Base-by-base conservation (phyloP, 1,284 basidiomycete genomes). In the Sanghuangporus weigelae region DNA sequence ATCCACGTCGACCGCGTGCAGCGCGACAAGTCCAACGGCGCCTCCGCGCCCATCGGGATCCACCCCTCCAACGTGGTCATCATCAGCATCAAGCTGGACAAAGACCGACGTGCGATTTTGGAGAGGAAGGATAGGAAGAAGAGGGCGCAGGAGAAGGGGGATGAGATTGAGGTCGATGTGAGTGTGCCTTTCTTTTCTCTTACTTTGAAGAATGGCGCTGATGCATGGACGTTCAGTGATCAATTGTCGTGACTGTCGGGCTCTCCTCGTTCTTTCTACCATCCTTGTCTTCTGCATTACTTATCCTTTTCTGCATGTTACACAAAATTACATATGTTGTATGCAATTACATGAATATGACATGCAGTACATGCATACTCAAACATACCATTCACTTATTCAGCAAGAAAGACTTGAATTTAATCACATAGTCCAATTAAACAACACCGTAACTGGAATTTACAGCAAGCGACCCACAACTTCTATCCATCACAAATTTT, bases 61-160 rank as follows among this genome's bases (percentile, higher is more conserved):
- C 91, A 96, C 84, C 96, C 97, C 67, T 95, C 92, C 81, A 99
- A 98, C 78, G 95, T 98, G 65, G 93, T 98, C 71, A 95, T 99
- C 76, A 89, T 89, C 71, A 89, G 81, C 73, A 85, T 97, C 79
- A 97, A 97, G 79, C 79, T 94, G 67, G 92, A 95, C 80, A 93
- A 92, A 77, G 90, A 93, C 76, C 82, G 90, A 73, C 85, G 89
- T 71, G 89, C 89, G 71, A 93, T 92, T 69, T 77, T 93, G 69
- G 90, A 92, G 69, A 83, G 90, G 74, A 93, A 92, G 77, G 84
- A 90, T 79, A 79, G 85, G 73, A 63, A 87, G 78, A 89, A 89
- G 77, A 73, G 74, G 65, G 71, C 73, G 58, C 71, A 68, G 59
- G 70, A 79, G 60, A 81, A 79, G 68, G 89, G 90, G 73, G 85